Evolutionary conservation across 2,329 filamentous ascomycete species (phyloP).

Genomic region (Penicillium hordei): DNA sequence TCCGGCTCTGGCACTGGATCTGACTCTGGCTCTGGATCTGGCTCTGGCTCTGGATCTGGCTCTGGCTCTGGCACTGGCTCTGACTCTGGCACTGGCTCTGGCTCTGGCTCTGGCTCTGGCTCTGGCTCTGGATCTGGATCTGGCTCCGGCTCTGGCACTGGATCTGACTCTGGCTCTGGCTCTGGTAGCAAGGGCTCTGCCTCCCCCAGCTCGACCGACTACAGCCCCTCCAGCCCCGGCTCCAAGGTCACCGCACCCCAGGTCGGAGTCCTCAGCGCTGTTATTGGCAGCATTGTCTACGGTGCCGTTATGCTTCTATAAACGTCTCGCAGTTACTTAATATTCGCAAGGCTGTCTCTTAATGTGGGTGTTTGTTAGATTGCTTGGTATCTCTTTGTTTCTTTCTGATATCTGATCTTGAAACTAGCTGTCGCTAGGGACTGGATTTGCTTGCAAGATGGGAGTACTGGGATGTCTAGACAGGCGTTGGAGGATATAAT

Average conservation of each 20-base stretch:
- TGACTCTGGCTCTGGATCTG: neutral
- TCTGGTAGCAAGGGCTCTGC: neutral
- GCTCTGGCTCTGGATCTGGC: neutral
- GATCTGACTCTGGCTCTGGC: neutral
- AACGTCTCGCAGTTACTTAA: slow-evolving; percentile 7
- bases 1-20: neutral
- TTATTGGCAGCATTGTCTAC: slow-evolving; percentile 12
- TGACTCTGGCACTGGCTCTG: neutral
- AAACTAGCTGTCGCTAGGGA: slow-evolving; percentile 10
- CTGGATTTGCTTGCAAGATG: neutral
- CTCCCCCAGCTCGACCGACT: slow-evolving; percentile 20
- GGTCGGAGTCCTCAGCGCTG: slow-evolving; percentile 5
- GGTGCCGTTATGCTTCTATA: slow-evolving; percentile 29
- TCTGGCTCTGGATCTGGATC: neutral
- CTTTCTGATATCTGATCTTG: neutral
- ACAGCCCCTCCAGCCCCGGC: slow-evolving; percentile 28
- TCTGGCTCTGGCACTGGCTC: slow-evolving; percentile 8
- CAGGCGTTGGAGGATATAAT: slow-evolving; percentile 15
- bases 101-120: neutral
- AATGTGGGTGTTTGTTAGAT: slow-evolving; percentile 8
- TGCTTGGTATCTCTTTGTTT: neutral
- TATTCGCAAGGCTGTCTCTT: slow-evolving; percentile 10
- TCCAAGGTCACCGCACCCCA: slow-evolving; percentile 28
- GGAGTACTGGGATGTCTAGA: slow-evolving; percentile 3
- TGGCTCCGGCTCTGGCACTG: neutral